Evolutionary conservation across 441 rosid genomes (phyloP).

Genomic region (Adansonia madagascariensis): DNA sequence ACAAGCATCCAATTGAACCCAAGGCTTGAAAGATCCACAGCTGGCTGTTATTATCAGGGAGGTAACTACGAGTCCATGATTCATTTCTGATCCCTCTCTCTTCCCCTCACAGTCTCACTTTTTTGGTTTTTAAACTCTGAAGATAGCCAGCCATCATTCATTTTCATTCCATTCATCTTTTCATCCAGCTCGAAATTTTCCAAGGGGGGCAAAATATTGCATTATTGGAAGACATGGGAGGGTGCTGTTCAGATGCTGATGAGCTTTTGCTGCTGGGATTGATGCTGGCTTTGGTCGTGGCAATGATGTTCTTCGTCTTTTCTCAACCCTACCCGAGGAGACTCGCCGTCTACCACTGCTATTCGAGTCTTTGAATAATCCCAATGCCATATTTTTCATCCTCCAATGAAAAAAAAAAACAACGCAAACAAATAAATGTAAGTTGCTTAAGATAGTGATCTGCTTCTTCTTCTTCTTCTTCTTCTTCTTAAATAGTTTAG

Average conservation of each 20-base stretch:
- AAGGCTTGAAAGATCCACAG: not conserved
- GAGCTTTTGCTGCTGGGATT: slow-evolving; percentile 12
- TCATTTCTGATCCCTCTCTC: not conserved
- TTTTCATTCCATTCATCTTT: too few relatives aligned
- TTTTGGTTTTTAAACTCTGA: too few relatives aligned
- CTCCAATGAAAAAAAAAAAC: not conserved
- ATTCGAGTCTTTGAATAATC: not conserved
- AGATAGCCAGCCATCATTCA: too few relatives aligned
- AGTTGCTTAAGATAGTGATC: too few relatives aligned
- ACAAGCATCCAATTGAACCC: not conserved
- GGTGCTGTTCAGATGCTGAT: slow-evolving; percentile 15
- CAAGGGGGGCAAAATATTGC: not conserved
- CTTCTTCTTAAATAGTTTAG: too few relatives aligned
- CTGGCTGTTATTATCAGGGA: slow-evolving; percentile 13
- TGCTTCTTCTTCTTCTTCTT: too few relatives aligned
- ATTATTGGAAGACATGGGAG: slow-evolving; percentile 25
- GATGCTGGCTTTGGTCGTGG: slow-evolving; percentile 32
- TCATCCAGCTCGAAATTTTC: not conserved
- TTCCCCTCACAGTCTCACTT: too few relatives aligned
- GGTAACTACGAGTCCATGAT: slow-evolving; percentile 6
- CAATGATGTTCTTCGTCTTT: slow-evolving; percentile 31
- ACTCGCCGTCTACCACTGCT: too few relatives aligned
- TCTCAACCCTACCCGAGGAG: slow-evolving; percentile 33
- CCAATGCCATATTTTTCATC: not conserved
- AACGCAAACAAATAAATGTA: too few relatives aligned